Evolutionary conservation across 192 early-diverging fungal species (phyloP).

Genomic region (Coemansia nantahalensis): DNA sequence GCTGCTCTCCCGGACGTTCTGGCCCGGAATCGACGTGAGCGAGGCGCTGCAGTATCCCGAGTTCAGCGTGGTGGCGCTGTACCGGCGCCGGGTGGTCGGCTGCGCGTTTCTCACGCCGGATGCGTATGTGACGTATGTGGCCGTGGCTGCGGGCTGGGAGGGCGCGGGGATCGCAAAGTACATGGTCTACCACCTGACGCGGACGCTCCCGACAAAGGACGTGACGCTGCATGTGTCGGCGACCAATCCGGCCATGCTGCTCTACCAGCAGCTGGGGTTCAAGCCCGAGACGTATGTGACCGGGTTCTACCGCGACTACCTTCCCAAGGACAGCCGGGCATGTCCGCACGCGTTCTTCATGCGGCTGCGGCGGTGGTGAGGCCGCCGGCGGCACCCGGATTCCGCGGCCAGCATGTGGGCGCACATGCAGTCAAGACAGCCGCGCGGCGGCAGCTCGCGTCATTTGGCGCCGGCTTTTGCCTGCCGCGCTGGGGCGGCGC

Average conservation of each 20-base stretch:
- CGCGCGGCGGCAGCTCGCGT: no score
- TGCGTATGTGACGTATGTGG: constrained; percentile 86
- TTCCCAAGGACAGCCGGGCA: constrained; percentile 65
- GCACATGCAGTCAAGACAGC: no score
- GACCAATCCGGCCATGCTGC: constrained; percentile 87
- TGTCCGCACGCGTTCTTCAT: constrained; percentile 90
- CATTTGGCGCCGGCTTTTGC: no score
- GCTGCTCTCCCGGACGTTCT: constrained; percentile 72
- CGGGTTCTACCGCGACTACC: constrained; percentile 88
- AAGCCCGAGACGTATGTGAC: constrained; percentile 91
- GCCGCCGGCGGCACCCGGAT: no score
- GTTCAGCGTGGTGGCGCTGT: constrained; percentile 80
- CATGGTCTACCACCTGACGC: constrained; percentile 84
- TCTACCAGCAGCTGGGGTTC: constrained; percentile 92
- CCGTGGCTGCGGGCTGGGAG: constrained; percentile 82
- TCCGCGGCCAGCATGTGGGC: no score
- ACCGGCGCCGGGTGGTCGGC: constrained; percentile 76
- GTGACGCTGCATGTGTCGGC: constrained; percentile 91
- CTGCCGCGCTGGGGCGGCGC: no score
- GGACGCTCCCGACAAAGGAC: constrained; percentile 72
- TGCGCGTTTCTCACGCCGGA: constrained; percentile 93
- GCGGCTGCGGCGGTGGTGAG: constrained; percentile 63
- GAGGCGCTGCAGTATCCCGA: constrained; percentile 81
- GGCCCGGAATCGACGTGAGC: constrained; percentile 87
- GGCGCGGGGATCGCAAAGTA: constrained; percentile 77